Evolutionary conservation across 805 yeast species (phyloP), one percentile per base, ranked within the genome.

Genomic region (Candida dajiaensis): DNA sequence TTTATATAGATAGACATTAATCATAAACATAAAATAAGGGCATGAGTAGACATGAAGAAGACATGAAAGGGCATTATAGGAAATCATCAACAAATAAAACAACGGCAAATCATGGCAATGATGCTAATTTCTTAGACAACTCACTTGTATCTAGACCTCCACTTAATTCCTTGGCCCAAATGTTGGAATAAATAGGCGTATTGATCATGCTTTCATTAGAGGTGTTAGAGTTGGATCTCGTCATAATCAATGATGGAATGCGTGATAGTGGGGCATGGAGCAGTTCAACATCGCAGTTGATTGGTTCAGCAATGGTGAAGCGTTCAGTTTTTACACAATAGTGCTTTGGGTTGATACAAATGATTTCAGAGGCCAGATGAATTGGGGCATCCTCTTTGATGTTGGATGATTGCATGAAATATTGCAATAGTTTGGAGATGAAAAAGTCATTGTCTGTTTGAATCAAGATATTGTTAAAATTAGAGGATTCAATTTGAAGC

Each of bases 311-410:
- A 18, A 55, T 40, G 29, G 53, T 45, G 43, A 51, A 54, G 18
- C 44, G 43, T 22, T 53, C 52, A 36, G 53, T 36, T 10, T 56
- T 56, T 29, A 53, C 52, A 21, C 55, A 53, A 42, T 57, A 57
- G 18, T 48, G 50, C n/a, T 49, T 48, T 40, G 61, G 61, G 13
- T 51, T 48, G 31, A 57, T 54, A 29, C 59, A 55, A 9, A 57
- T 39, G 21, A 57, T 42, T 11, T 54, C 50, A 7, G 47, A 48
- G 2, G 42, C 37, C 8, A 55, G 40, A 28, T 55, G 53, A 26
- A 52, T 46, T 33, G 36, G 36, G 3, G 44, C 44, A 20, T 49
- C 19, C 18, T 40, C 19, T 18, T 26, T 19, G 6, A 55, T 37
- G 19, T 49, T 19, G 5, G 39, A 36, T 12, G 47, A 36, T 9